Evolutionary conservation across 2,329 filamentous ascomycete genomes (phyloP).

Genomic region (Cladophialophora carrionii): DNA sequence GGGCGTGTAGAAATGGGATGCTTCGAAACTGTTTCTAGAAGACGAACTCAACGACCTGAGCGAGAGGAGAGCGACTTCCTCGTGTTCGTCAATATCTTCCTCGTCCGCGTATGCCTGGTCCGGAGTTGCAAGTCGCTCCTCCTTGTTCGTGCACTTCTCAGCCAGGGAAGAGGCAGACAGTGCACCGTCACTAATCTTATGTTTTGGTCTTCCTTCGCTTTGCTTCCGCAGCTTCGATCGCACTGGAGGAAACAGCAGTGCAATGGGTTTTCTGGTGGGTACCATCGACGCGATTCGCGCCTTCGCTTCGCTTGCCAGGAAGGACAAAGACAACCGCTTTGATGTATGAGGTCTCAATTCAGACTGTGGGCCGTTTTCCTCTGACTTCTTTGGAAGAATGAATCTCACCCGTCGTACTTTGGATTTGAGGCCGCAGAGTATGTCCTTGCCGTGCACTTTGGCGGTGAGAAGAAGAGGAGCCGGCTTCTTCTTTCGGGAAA

Average conservation of each 20-base stretch:
- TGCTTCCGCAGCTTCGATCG: constrained; percentile 4
- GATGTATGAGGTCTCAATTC: not conserved
- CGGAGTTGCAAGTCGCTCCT: not conserved
- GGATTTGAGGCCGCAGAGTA: constrained; percentile 2
- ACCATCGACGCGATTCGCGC: not conserved
- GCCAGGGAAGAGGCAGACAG: not conserved
- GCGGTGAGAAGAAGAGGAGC: not conserved
- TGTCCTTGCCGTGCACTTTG: constrained; percentile 12
- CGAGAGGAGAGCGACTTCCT: constrained; percentile 16
- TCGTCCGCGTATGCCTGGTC: not conserved
- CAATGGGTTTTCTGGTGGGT: constrained; percentile 1
- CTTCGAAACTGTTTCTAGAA: not conserved
- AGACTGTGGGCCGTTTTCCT: not conserved
- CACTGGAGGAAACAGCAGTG: constrained; percentile 7
- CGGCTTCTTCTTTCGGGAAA: constrained; percentile 5
- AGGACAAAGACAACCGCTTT: not conserved
- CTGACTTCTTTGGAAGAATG: not conserved
- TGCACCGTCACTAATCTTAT: constrained; percentile 1
- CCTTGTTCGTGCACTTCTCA: not conserved
- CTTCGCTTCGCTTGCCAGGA: not conserved
- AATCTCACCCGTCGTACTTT: constrained; percentile 1
- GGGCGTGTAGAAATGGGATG: constrained; percentile 10
- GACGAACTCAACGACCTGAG: not conserved
- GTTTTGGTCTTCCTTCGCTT: constrained; percentile 1
- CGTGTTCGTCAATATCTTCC: constrained; percentile 4